Evolutionary conservation across 495 filamentous ascomycete genomes (phyloP).

Genomic region (Penicillium verhagenii): DNA sequence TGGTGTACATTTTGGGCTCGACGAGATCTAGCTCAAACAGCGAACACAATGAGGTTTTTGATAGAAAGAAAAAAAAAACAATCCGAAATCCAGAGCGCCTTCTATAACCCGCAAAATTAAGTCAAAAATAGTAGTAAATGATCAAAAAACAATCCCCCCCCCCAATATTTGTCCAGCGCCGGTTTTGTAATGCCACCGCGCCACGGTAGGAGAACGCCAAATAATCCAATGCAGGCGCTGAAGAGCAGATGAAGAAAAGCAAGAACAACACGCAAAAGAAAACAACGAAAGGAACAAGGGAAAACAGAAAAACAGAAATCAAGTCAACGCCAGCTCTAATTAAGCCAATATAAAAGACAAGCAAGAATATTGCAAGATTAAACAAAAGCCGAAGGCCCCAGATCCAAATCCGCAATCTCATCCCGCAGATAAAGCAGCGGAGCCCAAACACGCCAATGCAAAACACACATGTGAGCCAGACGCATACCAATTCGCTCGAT

Average conservation of each 20-base stretch:
- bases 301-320: not conserved
- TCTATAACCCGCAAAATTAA: conserved; percentile 10
- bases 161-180: conserved; percentile 1
- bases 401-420: conserved; percentile 25
- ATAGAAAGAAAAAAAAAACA: too few relatives aligned
- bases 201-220: conserved; percentile 3
- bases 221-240: conserved; percentile 24
- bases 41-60: too few relatives aligned
- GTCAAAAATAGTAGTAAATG: not conserved
- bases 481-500: conserved; percentile 68
- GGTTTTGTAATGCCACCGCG: not conserved
- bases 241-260: conserved; percentile 29
- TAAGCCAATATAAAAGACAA: not conserved
- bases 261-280: conserved; percentile 3
- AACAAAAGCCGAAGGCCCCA: conserved; percentile 1
- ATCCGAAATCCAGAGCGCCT: not conserved
- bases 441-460: conserved; percentile 89
- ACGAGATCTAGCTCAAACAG: too few relatives aligned
- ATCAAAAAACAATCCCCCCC: not conserved
- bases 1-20: too few relatives aligned
- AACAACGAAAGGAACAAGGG: conserved; percentile 1
- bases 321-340: not conserved
- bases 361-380: not conserved
- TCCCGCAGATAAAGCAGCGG: conserved; percentile 60
- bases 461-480: conserved; percentile 72